Conservation (phyloP, 2,329 filamentous ascomycete genomes). For the Xylariaceae sp. region DNA sequence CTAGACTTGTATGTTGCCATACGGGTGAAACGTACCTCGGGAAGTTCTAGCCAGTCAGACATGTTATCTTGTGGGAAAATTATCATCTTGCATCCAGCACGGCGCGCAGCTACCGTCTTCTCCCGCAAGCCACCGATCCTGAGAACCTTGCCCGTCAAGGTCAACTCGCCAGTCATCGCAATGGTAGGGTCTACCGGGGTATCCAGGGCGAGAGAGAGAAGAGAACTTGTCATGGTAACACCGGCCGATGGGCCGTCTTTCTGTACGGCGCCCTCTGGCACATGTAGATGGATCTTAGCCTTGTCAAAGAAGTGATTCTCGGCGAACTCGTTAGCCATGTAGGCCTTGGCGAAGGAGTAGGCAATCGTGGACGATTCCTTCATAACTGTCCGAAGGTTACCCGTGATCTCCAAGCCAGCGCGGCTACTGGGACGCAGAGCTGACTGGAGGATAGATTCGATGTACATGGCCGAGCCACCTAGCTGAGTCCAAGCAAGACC, state of each 20-base stretch:
- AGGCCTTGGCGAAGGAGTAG: conserved; percentile 89
- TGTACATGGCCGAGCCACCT: conserved; percentile 92
- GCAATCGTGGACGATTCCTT: conserved; percentile 94
- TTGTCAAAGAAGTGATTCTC: conserved; percentile 95
- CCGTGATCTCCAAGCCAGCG: conserved; percentile 81
- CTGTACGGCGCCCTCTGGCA: conserved; percentile 89
- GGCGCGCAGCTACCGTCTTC: conserved; percentile 92
- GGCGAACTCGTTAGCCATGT: conserved; percentile 78
- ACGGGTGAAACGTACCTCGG: conserved; percentile 63
- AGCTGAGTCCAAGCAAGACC: conserved; percentile 97
- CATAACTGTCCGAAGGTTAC: conserved; percentile 95
- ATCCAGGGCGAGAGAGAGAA: conserved; percentile 80
- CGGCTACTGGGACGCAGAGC: conserved; percentile 67
- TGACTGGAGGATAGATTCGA: conserved; percentile 91
- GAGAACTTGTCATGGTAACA: conserved; percentile 95
- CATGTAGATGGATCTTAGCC: conserved; percentile 90
- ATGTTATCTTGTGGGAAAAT: conserved; percentile 94
- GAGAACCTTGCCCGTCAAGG: conserved; percentile 92
- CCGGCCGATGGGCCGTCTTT: conserved; percentile 93
- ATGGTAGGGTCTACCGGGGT: conserved; percentile 74
- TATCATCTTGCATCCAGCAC: conserved; percentile 87
- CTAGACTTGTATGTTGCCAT: conserved; percentile 5
- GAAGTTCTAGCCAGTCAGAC: conserved; percentile 95
- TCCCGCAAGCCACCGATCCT: conserved; percentile 90
- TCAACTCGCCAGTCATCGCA: conserved; percentile 97